Percentiles rank a stretch among this genome's conserved stretches.
phyloP scores from a whole-genome alignment of 306 rosid genomes.

The Medicago truncatula region MtrunA17r5.0-ANR NC_053045.1:49173001-49173500 shows the following conservation, averaged over 20 bases:
- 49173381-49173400: conserved; percentile 4
- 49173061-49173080: no score
- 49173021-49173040: no score
- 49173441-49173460: neutral
- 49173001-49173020: no score
- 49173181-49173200: neutral
- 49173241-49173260: no score
- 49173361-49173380: neutral
- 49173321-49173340: neutral
- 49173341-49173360: neutral
- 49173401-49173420: conserved; percentile 1
- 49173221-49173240: no score
- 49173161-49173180: neutral
- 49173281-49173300: no score
- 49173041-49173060: no score
- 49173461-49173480: conserved; percentile 41
- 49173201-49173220: no score
- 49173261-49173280: no score
- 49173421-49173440: neutral
- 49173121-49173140: neutral
- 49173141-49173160: neutral
- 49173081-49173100: no score
- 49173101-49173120: no score
- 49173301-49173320: neutral
- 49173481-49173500: conserved; percentile 51